Base-by-base conservation (phyloP, 192 early-diverging fungal genomes). In the Coemansia sp. region DNA sequence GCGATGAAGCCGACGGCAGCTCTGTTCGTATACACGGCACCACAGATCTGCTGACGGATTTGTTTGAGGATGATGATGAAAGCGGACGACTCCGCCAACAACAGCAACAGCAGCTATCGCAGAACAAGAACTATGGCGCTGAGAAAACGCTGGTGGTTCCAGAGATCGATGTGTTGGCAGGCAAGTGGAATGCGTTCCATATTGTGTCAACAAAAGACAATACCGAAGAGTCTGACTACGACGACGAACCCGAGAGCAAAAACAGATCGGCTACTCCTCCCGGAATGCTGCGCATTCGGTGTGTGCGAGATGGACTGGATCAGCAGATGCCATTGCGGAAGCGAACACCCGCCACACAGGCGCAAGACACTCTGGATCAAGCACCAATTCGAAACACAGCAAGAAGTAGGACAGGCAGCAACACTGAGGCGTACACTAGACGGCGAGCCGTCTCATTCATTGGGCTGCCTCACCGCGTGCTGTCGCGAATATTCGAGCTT, bases 101-200 rank as follows among this genome's bases (percentile, higher is more conserved):
- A 11, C 7, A 11, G 34, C 34, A 36, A 36, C 1, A 36, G 34
- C 34, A 44, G 61, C 28, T 19, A 36, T 30, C 28, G 19, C 19
- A 19, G n/a, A 13, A 20, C 15, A 20, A 27, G 5, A 44, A 40
- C 4, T 19, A 8, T 3, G 22, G 8, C 14, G 15, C 19, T 17
- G 53, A 33, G 9, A 29, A 10, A 23, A 62, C 65, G 28, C 15
- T 62, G 44, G 34, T 73, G 6, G 76, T 79, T 3, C 59, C 59
- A 13, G 76, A 79, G 53, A 42, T 41, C 19, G 76, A 79, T 7
- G 70, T 79, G 17, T 57, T 79, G 28, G 10, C 20, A 0, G 76
- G 76, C 6, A 34, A 44, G 45, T 79, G 67, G 64, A 70, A 63
- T 55, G 44, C 31, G 7, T 68, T 17, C 25, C 41, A 64, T 37